Evolutionary conservation across 208 protist species (phyloP).

Genomic region (Leishmania lainsoni): DNA sequence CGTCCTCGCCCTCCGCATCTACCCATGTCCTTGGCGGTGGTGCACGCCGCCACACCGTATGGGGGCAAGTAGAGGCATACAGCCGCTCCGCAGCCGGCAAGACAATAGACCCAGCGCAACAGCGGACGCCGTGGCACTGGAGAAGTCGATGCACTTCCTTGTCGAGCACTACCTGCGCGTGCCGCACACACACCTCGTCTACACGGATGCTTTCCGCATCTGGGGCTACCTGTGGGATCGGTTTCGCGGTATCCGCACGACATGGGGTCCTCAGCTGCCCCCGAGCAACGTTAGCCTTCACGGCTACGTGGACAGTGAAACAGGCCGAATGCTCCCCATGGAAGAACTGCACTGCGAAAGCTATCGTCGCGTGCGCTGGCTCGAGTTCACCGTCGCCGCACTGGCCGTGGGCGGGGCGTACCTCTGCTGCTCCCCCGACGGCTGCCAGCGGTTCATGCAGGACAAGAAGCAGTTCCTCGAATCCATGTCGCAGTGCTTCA

Average conservation of each 20-base stretch:
- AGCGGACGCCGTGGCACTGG: slow-evolving; percentile 74
- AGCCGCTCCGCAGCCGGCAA: slow-evolving; percentile 73
- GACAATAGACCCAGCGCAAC: slow-evolving; percentile 43
- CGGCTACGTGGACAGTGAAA: slow-evolving; percentile 32
- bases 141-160: slow-evolving; percentile 89
- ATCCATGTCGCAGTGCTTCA: slow-evolving; percentile 89
- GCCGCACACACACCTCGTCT: slow-evolving; percentile 65
- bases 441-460: slow-evolving; percentile 64
- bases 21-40: neutral
- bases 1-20: slow-evolving; percentile 6
- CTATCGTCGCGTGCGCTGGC: slow-evolving; percentile 64
- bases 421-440: slow-evolving; percentile 61
- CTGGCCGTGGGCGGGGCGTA: slow-evolving; percentile 66
- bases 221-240: slow-evolving; percentile 88
- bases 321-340: slow-evolving; percentile 1
- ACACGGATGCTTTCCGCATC: slow-evolving; percentile 64
- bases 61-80: slow-evolving; percentile 62
- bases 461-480: slow-evolving; percentile 88
- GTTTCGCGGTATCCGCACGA: slow-evolving; percentile 78
- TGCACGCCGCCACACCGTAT: neutral
- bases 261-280: slow-evolving; percentile 70
- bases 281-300: slow-evolving; percentile 32
- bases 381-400: slow-evolving; percentile 84
- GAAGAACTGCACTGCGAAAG: slow-evolving; percentile 37
- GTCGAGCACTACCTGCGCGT: slow-evolving; percentile 80